These are phyloP conservation scores for Erythrophleum ivorense DNA, from an alignment of 331 rosid genomes.

Conservation along the genomic window DNA sequence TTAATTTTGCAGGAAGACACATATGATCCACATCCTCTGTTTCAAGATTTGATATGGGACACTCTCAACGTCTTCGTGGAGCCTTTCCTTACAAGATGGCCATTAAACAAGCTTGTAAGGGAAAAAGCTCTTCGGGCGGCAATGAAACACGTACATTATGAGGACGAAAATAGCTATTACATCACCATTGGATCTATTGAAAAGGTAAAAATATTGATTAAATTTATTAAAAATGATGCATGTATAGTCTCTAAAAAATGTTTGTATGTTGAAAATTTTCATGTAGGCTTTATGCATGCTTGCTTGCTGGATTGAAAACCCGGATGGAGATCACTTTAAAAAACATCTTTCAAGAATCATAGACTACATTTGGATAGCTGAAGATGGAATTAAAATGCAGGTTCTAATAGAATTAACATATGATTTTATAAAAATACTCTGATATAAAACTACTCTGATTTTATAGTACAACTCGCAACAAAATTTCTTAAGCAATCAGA, in stretches of 20 bases:
- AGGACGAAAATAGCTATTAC: conserved; percentile 42
- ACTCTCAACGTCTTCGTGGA: conserved; percentile 44
- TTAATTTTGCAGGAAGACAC: too few relatives aligned
- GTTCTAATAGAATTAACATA: too few relatives aligned
- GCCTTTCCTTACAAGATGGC: conserved; percentile 58
- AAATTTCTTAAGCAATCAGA: too few relatives aligned
- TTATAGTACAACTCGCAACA: too few relatives aligned
- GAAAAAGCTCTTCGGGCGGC: conserved; percentile 29
- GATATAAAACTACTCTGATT: too few relatives aligned
- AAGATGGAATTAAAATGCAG: conserved; percentile 54
- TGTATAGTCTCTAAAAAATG: too few relatives aligned
- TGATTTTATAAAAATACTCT: too few relatives aligned
- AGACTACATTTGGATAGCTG: conserved; percentile 52
- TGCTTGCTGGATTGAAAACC: conserved; percentile 62
- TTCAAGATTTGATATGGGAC: too few relatives aligned
- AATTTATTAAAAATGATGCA: too few relatives aligned
- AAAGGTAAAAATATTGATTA: too few relatives aligned
- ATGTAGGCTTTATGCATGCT: conserved; percentile 21
- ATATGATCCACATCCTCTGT: too few relatives aligned
- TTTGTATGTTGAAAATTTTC: neutral
- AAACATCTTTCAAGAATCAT: conserved; percentile 53
- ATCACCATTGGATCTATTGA: conserved; percentile 51
- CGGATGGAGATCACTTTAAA: conserved; percentile 48
- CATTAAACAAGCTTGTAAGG: conserved; percentile 48
- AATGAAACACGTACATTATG: conserved; percentile 46